Evolutionary conservation across 768 basidiomycete genomes (phyloP).

Genomic region (Gloeophyllum trabeum): DNA sequence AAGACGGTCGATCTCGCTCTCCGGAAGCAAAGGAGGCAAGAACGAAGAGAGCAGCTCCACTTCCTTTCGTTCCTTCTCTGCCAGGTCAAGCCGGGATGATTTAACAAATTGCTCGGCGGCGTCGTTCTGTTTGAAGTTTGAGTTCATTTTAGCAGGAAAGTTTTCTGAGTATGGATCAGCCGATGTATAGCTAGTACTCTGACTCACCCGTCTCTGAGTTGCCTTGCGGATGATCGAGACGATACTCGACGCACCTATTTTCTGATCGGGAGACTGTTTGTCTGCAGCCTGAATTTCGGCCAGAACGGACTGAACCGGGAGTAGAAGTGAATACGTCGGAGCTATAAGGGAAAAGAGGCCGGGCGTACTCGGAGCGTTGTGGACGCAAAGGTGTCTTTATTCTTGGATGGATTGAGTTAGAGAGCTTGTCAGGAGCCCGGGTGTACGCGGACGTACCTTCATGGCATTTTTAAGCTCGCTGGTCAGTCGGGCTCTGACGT

Average conservation of each 20-base stretch:
- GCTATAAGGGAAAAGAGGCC: no score
- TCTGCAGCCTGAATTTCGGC: constrained; percentile 61
- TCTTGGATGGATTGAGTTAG: constrained; percentile 22
- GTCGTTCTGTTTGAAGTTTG: constrained; percentile 32
- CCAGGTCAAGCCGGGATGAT: constrained; percentile 55
- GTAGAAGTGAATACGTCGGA: background rate
- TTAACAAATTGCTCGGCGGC: constrained; percentile 42
- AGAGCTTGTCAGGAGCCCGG: background rate
- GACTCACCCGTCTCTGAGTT: constrained; percentile 43
- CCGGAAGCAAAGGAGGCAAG: constrained; percentile 50
- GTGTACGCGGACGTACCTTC: constrained; percentile 35
- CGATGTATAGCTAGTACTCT: background rate
- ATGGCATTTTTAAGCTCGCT: constrained; percentile 51
- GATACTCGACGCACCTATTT: constrained; percentile 36
- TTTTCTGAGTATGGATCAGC: background rate
- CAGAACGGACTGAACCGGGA: constrained; percentile 40
- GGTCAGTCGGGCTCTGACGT: constrained; percentile 40
- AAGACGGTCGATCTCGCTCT: constrained; percentile 39
- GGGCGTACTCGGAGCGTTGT: constrained; percentile 36
- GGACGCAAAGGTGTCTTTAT: constrained; percentile 42
- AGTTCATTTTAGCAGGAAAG: constrained; percentile 4
- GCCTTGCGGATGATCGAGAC: constrained; percentile 48
- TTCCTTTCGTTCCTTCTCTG: constrained; percentile 48
- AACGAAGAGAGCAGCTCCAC: constrained; percentile 41
- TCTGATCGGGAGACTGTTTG: constrained; percentile 33